Base-by-base conservation (phyloP, 208 protist genomes). In the Acanthamoeba polyphaga region DNA sequence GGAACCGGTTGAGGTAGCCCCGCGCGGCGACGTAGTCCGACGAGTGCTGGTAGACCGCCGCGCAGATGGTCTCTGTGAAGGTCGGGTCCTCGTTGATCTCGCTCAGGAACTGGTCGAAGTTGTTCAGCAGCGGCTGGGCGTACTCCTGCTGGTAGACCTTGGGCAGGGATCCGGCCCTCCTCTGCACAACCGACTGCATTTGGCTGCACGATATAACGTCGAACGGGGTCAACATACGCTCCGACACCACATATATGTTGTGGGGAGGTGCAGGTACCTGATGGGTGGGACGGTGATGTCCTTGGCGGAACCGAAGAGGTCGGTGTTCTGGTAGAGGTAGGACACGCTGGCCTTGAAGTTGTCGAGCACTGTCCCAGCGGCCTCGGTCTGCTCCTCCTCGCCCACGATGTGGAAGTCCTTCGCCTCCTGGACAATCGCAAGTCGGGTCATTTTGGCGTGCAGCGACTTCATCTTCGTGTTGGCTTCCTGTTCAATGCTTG, bases 1-100 rank as follows among this genome's bases (percentile, higher is more conserved):
- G 70, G 32, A 78, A 78, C 8, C 70, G 34, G 70, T 78, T 78
- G 70, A 78, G 70, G 70, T 46, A 78, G 70, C 32, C n/a, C 32
- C n/a, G n/a, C 34, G 70, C 43, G 32, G 70, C n/a, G 13, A 46
- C 27, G 70, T 49, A 78, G 32, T 78, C 70, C 9, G 70, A 13
- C 32, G 70, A 38, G 70, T 78, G 70, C 70, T 78, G 70, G 19
- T 78, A 78, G 32, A 78, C 70, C 17, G 70, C 70, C 13, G 70
- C 70, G 32, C 70, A 46, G 15, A 78, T 78, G 34, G 70, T 78
- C 70, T 78, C 70, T 34, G 34, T 43, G 70, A 24, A 46, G 6
- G 34, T 22, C 32, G 70, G 32, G 10, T 78, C 70, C n/a, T 3
- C 2, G 19, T 43, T 6, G 32, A 78, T 46, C n/a, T 78, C 70